These are phyloP conservation scores for Ustilago tritici DNA, from an alignment of 1,284 basidiomycete genomes.

Conservation along the genomic window DNA sequence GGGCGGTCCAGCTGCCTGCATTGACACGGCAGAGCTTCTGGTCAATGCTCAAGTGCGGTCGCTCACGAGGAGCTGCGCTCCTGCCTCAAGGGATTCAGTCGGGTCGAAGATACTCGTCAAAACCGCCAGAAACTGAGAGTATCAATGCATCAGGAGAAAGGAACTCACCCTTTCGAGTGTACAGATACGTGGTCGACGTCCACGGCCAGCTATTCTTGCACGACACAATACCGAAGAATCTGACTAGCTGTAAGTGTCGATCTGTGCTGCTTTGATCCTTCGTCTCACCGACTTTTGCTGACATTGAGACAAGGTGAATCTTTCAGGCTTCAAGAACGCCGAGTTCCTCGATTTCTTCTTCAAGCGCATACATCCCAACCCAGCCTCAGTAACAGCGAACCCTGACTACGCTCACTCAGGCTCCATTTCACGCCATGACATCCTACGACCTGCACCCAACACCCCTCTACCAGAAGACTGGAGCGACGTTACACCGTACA, in stretches of 20 bases:
- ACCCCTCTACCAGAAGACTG: constrained; percentile 19
- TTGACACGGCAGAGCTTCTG: not conserved
- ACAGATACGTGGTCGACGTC: constrained; percentile 66
- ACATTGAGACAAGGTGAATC: not conserved
- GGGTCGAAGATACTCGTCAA: not conserved
- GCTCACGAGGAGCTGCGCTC: not conserved
- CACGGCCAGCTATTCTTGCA: constrained; percentile 69
- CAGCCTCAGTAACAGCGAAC: constrained; percentile 9
- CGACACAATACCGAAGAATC: constrained; percentile 65
- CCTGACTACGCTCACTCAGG: constrained; percentile 11
- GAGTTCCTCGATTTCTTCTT: constrained; percentile 62
- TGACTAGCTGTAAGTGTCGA: constrained; percentile 57
- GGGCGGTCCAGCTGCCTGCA: not conserved
- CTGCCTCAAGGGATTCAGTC: not conserved
- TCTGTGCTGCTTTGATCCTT: not conserved
- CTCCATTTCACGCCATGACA: constrained; percentile 33
- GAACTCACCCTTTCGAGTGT: constrained; percentile 44
- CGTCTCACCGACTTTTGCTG: not conserved
- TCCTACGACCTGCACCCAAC: constrained; percentile 12
- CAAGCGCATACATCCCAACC: constrained; percentile 42
- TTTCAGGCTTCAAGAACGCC: constrained; percentile 28
- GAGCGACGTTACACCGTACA: constrained; percentile 30
- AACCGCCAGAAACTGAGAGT: not conserved
- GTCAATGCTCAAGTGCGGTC: not conserved
- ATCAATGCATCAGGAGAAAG: not conserved